A percentile compares a stretch with the other conserved stretches of the same genome.
phyloP scores from a whole-genome alignment of 2,329 filamentous ascomycete species.

The Ilyonectria robusta region DNA sequence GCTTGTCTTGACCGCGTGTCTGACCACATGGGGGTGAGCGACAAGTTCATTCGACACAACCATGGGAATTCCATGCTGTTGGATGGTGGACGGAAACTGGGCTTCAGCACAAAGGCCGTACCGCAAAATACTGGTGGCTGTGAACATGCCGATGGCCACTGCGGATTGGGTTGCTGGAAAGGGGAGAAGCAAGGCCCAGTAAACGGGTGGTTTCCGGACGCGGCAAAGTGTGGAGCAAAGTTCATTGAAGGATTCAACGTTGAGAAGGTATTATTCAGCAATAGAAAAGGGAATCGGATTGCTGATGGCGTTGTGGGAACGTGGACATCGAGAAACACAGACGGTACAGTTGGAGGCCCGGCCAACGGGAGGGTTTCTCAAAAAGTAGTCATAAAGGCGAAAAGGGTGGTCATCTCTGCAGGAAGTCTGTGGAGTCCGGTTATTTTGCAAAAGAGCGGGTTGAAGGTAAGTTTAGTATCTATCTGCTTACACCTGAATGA shows the following conservation, averaged over 20 bases:
- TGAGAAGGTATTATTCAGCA: slow-evolving; percentile 75
- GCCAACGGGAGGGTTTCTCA: background rate
- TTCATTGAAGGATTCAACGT: slow-evolving; percentile 84
- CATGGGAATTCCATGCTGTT: slow-evolving; percentile 75
- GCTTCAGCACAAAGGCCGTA: slow-evolving; percentile 75
- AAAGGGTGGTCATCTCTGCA: slow-evolving; percentile 19
- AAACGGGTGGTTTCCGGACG: slow-evolving; percentile 81
- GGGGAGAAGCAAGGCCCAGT: slow-evolving; percentile 81
- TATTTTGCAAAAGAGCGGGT: slow-evolving; percentile 10
- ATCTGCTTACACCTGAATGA: no score
- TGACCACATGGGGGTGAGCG: slow-evolving; percentile 79
- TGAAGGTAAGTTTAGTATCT: slow-evolving; percentile 4
- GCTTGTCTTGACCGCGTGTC: slow-evolving; percentile 80
- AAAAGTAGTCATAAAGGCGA: slow-evolving; percentile 15
- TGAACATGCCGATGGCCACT: slow-evolving; percentile 75
- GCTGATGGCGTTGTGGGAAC: slow-evolving; percentile 78
- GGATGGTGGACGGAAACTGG: slow-evolving; percentile 78
- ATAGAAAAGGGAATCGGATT: slow-evolving; percentile 59
- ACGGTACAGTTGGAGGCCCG: background rate
- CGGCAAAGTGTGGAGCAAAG: slow-evolving; percentile 76
- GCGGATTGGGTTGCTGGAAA: slow-evolving; percentile 67
- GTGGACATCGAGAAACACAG: slow-evolving; percentile 71
- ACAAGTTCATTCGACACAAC: slow-evolving; percentile 71
- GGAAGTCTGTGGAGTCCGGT: slow-evolving; percentile 11
- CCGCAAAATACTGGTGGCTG: slow-evolving; percentile 81